These are phyloP conservation scores for Stereocaulon alpinum DNA, from an alignment of 495 filamentous ascomycete genomes.

Conservation along the genomic window DNA sequence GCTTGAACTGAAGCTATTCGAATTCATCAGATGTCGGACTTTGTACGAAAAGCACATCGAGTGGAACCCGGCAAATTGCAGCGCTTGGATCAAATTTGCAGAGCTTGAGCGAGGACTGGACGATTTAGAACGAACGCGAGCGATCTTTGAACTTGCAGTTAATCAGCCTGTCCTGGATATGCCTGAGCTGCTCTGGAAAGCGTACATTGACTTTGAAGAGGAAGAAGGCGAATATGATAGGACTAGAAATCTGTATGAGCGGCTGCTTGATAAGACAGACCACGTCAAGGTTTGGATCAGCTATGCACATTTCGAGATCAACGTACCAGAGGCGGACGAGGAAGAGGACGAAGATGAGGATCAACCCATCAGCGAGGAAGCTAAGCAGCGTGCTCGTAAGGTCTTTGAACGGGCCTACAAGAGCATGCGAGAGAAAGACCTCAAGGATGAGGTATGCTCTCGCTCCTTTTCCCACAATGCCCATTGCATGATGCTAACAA, in stretches of 20 bases:
- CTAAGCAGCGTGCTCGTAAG: conserved; percentile 68
- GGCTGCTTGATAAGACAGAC: conserved; percentile 81
- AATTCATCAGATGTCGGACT: conserved; percentile 80
- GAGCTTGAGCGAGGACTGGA: conserved; percentile 84
- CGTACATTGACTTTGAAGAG: conserved; percentile 97
- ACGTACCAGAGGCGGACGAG: conserved; percentile 60
- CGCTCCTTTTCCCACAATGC: not conserved
- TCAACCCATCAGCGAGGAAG: conserved; percentile 65
- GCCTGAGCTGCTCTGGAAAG: conserved; percentile 95
- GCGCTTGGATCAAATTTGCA: conserved; percentile 91
- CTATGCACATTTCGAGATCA: conserved; percentile 95
- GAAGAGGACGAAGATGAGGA: conserved; percentile 53
- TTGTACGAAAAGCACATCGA: conserved; percentile 89
- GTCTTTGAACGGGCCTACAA: conserved; percentile 83
- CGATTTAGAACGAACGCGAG: conserved; percentile 76
- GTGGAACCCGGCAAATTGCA: conserved; percentile 78
- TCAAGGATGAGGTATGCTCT: conserved; percentile 70
- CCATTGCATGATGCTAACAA: conserved; percentile 25
- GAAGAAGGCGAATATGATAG: conserved; percentile 80
- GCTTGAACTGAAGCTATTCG: conserved; percentile 81
- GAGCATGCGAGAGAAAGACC: conserved; percentile 81
- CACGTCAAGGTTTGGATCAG: conserved; percentile 99
- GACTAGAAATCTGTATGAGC: conserved; percentile 77
- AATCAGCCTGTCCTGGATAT: conserved; percentile 81
- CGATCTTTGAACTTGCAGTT: conserved; percentile 86